Conservation (phyloP, 306 rosid species). For the Mimosa pudica region DNA sequence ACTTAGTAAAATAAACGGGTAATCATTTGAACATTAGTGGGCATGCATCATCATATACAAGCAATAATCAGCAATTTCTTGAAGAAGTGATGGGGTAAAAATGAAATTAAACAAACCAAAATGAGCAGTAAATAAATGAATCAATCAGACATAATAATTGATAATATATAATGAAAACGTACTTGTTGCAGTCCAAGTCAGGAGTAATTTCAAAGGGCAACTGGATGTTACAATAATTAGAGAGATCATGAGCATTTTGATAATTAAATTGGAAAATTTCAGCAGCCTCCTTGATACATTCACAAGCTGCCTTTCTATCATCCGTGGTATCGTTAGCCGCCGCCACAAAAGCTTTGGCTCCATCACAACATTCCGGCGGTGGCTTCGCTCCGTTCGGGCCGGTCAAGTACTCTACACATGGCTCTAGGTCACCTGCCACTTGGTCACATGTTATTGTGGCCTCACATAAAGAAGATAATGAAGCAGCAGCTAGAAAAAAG, state of each 20-base stretch:
- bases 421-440: not conserved
- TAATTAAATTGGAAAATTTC: not conserved
- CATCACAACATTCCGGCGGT: not conserved
- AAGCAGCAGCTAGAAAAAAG: not conserved
- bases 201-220: constrained; percentile 3
- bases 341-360: not conserved
- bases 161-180: not conserved
- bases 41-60: too few relatives aligned
- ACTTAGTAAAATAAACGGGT: too few relatives aligned
- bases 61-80: too few relatives aligned
- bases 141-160: not conserved
- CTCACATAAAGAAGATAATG: not conserved
- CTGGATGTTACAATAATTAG: not conserved
- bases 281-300: not conserved
- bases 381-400: not conserved
- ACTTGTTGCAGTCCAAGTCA: not conserved
- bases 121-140: not conserved
- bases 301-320: not conserved
- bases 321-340: not conserved
- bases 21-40: too few relatives aligned
- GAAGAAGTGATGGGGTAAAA: not conserved
- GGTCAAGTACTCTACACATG: not conserved
- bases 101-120: not conserved
- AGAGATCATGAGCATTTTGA: not conserved
- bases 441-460: not conserved